Percentiles rank a stretch among this genome's conserved stretches.
phyloP scores from a whole-genome alignment of 2,329 filamentous ascomycete species.

The Hymenoscyphus fructigenus region DNA sequence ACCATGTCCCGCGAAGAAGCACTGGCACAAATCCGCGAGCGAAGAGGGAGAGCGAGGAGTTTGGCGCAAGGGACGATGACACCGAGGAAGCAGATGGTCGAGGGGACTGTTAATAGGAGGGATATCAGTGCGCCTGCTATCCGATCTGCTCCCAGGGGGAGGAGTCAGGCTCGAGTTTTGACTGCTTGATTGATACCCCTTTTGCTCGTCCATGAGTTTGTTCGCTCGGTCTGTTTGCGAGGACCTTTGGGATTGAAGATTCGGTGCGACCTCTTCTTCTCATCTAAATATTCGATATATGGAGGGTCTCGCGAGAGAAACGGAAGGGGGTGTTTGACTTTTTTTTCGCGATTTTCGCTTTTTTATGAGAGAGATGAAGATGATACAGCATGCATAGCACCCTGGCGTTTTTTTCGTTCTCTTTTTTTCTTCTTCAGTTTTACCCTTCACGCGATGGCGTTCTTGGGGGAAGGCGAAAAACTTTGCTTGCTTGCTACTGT shows the following conservation, averaged over 20 bases:
- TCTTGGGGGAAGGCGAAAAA: too few relatives aligned
- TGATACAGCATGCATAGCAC: slow-evolving; percentile 23
- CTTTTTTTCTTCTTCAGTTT: neutral
- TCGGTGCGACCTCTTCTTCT: too few relatives aligned
- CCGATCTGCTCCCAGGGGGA: slow-evolving; percentile 28
- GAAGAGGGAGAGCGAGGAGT: slow-evolving; percentile 69
- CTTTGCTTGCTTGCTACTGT: too few relatives aligned
- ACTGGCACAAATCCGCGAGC: slow-evolving; percentile 71
- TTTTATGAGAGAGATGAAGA: slow-evolving; percentile 13
- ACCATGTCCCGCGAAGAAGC: slow-evolving; percentile 73
- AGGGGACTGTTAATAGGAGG: slow-evolving; percentile 25
- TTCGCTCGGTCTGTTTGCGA: too few relatives aligned
- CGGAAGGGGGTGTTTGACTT: too few relatives aligned
- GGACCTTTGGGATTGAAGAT: too few relatives aligned
- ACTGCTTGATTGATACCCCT: neutral
- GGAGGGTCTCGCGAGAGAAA: too few relatives aligned
- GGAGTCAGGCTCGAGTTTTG: slow-evolving; percentile 21
- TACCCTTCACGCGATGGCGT: neutral
- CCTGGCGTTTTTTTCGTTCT: neutral
- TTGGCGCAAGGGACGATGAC: slow-evolving; percentile 63
- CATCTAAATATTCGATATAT: too few relatives aligned
- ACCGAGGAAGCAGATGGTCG: slow-evolving; percentile 47
- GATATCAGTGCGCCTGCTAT: slow-evolving; percentile 36
- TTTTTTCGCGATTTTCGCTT: neutral
- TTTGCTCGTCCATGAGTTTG: too few relatives aligned